Conservation (phyloP, 2,329 filamentous ascomycete genomes). For the Fusarium clavum region DNA sequence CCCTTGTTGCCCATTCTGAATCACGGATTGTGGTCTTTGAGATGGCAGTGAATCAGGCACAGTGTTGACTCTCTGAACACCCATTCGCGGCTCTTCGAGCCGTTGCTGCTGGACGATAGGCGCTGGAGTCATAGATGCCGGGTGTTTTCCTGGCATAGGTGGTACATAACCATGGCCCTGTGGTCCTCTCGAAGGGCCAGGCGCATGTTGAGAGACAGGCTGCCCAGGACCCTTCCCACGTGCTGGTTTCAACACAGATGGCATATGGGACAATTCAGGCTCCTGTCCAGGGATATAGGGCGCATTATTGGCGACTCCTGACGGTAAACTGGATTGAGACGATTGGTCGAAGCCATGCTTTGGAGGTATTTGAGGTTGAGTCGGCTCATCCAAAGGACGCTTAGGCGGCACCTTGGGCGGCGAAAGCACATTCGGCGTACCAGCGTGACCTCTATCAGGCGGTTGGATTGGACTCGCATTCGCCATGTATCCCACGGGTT, state of each 20-base stretch:
- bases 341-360: constrained; percentile 2
- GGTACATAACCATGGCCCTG: constrained; percentile 40
- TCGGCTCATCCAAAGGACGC: constrained; percentile 18
- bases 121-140: constrained; percentile 44
- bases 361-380: constrained; percentile 12
- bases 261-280: constrained; percentile 30
- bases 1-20: constrained; percentile 17
- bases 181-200: background rate
- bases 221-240: constrained; percentile 35
- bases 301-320: background rate
- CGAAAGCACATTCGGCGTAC: constrained; percentile 42
- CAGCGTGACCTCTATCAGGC: constrained; percentile 32
- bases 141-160: constrained; percentile 40
- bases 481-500: constrained; percentile 44
- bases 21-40: constrained; percentile 28
- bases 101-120: constrained; percentile 33
- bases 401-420: constrained; percentile 40
- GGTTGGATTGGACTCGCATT: constrained; percentile 34
- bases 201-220: constrained; percentile 12
- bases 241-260: constrained; percentile 43
- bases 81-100: constrained; percentile 35
- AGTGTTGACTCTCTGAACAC: constrained; percentile 41
- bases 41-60: constrained; percentile 40
- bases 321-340: background rate
- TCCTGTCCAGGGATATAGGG: constrained; percentile 18